Evolutionary conservation across 1,284 basidiomycete species (phyloP).

Genomic region (Pulchroboletus neoregius): DNA sequence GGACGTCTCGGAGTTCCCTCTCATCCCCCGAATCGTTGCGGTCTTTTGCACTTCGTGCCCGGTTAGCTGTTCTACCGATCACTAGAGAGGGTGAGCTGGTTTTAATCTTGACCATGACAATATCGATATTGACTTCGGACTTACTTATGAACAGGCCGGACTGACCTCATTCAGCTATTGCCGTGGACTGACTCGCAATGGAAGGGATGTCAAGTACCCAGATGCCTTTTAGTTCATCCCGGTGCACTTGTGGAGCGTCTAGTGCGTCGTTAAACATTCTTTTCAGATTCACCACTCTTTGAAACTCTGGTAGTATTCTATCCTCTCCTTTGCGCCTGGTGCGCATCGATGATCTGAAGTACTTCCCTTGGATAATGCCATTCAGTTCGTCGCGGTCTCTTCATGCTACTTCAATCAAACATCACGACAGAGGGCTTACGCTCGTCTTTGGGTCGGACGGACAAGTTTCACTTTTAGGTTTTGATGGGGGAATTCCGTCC

Average conservation of each 20-base stretch:
- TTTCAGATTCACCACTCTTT: slow-evolving; percentile 1
- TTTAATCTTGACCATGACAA: slow-evolving; percentile 6
- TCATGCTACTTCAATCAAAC: slow-evolving; percentile 11
- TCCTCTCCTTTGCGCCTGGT: slow-evolving; percentile 24
- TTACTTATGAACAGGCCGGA: background rate
- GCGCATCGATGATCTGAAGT: slow-evolving; percentile 25
- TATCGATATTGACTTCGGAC: background rate
- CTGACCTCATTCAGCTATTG: slow-evolving; percentile 3
- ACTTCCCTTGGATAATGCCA: slow-evolving; percentile 20
- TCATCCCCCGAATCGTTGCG: no score
- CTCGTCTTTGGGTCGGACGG: slow-evolving; percentile 28
- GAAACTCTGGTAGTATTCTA: slow-evolving; percentile 17
- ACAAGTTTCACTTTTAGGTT: slow-evolving; percentile 27
- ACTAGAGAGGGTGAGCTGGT: background rate
- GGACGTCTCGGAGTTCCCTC: no score
- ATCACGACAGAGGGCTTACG: slow-evolving; percentile 22
- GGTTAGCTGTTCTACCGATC: no score
- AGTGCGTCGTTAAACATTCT: slow-evolving; percentile 2
- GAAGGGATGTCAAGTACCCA: no score
- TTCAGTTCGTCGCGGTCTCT: slow-evolving; percentile 9
- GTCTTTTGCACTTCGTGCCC: background rate
- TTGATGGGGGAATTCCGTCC: slow-evolving; percentile 7
- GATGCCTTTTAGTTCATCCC: slow-evolving; percentile 1
- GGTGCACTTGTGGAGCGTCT: background rate
- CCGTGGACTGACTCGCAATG: slow-evolving; percentile 15